Evolutionary conservation across 2,329 filamentous ascomycete species (phyloP).

Genomic region (Fusarium sp.): DNA sequence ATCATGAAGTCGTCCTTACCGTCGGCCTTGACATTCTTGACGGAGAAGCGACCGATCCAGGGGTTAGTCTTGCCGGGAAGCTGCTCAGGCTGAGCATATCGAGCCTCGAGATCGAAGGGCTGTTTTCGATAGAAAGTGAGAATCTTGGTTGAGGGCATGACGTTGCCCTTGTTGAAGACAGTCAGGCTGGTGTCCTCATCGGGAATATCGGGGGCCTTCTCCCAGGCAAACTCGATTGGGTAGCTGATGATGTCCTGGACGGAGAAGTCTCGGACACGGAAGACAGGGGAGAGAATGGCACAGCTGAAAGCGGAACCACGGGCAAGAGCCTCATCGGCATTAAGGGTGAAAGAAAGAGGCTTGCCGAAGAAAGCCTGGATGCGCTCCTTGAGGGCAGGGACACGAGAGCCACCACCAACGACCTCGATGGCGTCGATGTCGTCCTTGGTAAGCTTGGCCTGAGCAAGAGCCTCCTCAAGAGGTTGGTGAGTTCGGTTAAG

Average conservation of each 20-base stretch:
- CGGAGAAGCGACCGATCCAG: conserved; percentile 97
- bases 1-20: conserved; percentile 99
- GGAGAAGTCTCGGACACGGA: conserved; percentile 98
- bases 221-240: conserved; percentile 98
- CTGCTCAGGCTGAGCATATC: conserved; percentile 88
- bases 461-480: conserved; percentile 92
- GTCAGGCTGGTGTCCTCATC: conserved; percentile 98
- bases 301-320: conserved; percentile 98
- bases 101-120: conserved; percentile 94
- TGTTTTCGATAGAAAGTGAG: conserved; percentile 99
- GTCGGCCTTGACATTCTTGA: conserved; percentile 97
- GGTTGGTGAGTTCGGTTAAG: conserved; percentile 80
- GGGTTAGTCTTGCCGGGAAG: conserved; percentile 92
- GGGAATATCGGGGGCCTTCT: conserved; percentile 97
- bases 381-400: conserved; percentile 91
- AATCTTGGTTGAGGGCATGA: conserved; percentile 98
- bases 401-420: conserved; percentile 94
- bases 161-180: conserved; percentile 97
- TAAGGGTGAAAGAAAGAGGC: conserved; percentile 92
- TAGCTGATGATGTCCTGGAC: conserved; percentile 98
- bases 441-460: conserved; percentile 90
- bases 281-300: conserved; percentile 95
- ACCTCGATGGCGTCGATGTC: conserved; percentile 96
- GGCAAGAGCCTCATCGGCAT: conserved; percentile 97
- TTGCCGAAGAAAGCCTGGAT: conserved; percentile 95